Evolutionary conservation across 495 filamentous ascomycete genomes (phyloP).

Genomic region (Penicillium cataractarum): DNA sequence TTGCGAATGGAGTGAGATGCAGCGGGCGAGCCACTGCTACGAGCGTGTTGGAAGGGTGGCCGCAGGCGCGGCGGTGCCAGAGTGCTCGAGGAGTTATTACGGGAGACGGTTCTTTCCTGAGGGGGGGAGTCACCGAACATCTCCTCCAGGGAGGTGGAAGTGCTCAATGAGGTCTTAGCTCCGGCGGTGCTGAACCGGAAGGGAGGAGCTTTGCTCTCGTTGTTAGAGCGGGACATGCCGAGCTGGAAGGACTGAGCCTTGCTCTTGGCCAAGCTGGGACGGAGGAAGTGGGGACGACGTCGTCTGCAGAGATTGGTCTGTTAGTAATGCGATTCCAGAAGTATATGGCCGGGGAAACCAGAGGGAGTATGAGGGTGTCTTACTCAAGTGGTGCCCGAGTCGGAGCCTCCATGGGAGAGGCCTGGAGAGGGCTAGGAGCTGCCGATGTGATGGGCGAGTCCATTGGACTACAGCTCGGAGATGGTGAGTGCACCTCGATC

Average conservation of each 20-base stretch:
- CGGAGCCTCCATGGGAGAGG: constrained; percentile 57
- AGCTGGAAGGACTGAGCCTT: constrained; percentile 49
- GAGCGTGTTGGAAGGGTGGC: constrained; percentile 60
- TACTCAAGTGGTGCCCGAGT: constrained; percentile 40
- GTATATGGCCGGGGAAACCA: neutral
- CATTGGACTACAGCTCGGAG: constrained; percentile 55
- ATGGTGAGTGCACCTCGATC: constrained; percentile 69
- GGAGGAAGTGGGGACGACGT: constrained; percentile 45
- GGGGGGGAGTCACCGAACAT: constrained; percentile 81
- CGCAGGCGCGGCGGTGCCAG: constrained; percentile 59
- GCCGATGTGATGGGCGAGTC: constrained; percentile 50
- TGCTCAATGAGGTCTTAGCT: constrained; percentile 54
- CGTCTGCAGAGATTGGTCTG: constrained; percentile 27
- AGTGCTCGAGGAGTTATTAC: constrained; percentile 37
- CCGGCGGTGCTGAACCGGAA: constrained; percentile 75
- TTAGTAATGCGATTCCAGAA: neutral
- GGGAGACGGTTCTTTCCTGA: constrained; percentile 55
- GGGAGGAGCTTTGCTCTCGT: constrained; percentile 67
- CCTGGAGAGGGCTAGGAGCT: constrained; percentile 49
- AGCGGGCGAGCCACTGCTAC: constrained; percentile 72
- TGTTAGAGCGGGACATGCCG: constrained; percentile 36
- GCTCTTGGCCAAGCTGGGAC: constrained; percentile 46
- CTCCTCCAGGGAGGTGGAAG: constrained; percentile 70
- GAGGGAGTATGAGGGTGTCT: constrained; percentile 18
- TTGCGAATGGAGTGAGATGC: constrained; percentile 69